These are phyloP conservation scores for Claviceps africana DNA, from an alignment of 2,329 filamentous ascomycete genomes.

Conservation along the genomic window DNA sequence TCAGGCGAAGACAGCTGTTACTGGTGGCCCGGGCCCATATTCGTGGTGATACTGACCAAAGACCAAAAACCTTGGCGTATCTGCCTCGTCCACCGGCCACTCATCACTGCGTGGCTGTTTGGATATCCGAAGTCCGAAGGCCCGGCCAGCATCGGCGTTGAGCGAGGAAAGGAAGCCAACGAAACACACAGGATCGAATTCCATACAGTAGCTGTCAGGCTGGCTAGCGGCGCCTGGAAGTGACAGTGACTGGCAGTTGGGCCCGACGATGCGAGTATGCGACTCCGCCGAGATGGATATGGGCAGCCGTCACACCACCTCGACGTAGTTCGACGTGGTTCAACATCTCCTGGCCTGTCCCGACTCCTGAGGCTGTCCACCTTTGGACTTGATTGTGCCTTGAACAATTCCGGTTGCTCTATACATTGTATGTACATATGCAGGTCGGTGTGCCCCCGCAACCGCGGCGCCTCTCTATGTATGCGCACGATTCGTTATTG, in stretches of 20 bases:
- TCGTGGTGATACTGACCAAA: not conserved
- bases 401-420: not conserved
- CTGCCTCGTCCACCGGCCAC: not conserved
- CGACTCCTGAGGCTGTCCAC: too few relatives aligned
- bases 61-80: not conserved
- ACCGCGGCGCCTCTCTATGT: not conserved
- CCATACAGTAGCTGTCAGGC: not conserved
- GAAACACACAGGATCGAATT: not conserved
- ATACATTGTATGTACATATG: not conserved
- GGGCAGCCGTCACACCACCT: constrained; percentile 4
- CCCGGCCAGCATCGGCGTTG: not conserved
- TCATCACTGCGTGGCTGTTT: not conserved
- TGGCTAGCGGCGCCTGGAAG: not conserved
- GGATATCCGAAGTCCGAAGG: not conserved
- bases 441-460: not conserved
- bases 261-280: constrained; percentile 3
- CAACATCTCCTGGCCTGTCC: not conserved
- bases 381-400: too few relatives aligned
- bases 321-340: not conserved
- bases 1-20: not conserved
- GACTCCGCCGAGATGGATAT: not conserved
- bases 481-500: not conserved
- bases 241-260: not conserved
- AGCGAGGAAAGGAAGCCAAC: not conserved
- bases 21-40: not conserved